Evolutionary conservation across 805 yeast species (phyloP).

Genomic region (Scheffersomyces spartinae): DNA sequence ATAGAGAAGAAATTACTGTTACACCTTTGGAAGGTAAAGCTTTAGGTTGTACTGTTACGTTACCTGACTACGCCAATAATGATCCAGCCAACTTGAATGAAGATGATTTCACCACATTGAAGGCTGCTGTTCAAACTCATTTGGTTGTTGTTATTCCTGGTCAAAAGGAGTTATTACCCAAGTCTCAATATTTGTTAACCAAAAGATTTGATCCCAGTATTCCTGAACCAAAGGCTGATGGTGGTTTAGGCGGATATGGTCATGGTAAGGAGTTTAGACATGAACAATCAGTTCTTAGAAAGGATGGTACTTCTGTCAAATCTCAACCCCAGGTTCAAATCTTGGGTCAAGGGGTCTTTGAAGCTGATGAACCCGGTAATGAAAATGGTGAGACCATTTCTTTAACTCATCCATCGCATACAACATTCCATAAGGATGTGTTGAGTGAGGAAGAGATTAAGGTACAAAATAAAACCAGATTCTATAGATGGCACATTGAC

Average conservation of each 20-base stretch:
- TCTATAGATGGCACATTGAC: slow-evolving; percentile 91
- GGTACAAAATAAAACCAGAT: slow-evolving; percentile 55
- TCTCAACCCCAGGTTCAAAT: slow-evolving; percentile 84
- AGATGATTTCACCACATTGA: slow-evolving; percentile 49
- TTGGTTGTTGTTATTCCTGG: slow-evolving; percentile 67
- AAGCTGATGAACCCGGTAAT: slow-evolving; percentile 40
- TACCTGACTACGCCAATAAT: slow-evolving; percentile 53
- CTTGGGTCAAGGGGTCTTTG: slow-evolving; percentile 71
- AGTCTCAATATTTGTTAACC: slow-evolving; percentile 67
- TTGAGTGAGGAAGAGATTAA: slow-evolving; percentile 54
- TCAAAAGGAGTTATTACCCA: slow-evolving; percentile 57
- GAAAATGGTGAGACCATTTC: slow-evolving; percentile 49
- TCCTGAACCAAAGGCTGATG: slow-evolving; percentile 25
- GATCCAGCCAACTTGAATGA: slow-evolving; percentile 65
- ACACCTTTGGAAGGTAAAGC: slow-evolving; percentile 39
- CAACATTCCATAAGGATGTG: slow-evolving; percentile 61
- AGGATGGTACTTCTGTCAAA: slow-evolving; percentile 74
- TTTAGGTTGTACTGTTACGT: slow-evolving; percentile 56
- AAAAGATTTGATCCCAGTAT: slow-evolving; percentile 66
- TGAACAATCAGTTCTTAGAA: slow-evolving; percentile 50
- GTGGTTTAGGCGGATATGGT: slow-evolving; percentile 51
- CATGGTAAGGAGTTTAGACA: slow-evolving; percentile 64
- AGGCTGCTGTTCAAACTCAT: slow-evolving; percentile 53
- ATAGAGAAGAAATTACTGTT: no score
- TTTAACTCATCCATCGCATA: slow-evolving; percentile 78